Percentiles rank a stretch among this genome's conserved stretches.
Conservation (phyloP, 768 basidiomycete genomes). For the Russula sp. region DNA sequence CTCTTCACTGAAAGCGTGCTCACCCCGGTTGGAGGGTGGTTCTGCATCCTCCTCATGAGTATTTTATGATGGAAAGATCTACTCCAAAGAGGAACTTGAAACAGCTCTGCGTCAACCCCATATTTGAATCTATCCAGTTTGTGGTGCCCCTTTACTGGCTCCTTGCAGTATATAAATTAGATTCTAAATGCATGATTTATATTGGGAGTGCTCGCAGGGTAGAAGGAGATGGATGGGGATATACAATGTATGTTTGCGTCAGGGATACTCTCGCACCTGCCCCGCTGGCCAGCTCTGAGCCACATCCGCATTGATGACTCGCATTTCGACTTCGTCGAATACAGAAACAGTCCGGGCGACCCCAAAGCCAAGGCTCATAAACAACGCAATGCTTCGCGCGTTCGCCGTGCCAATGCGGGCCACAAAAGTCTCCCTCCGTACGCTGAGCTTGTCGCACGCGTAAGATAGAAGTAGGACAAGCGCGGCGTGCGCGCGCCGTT, state of each 20-base stretch:
- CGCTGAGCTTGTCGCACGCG: slow-evolving; percentile 37
- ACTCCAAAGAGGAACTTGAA: too few species aligned
- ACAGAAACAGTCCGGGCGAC: slow-evolving; percentile 61
- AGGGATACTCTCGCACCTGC: slow-evolving; percentile 5
- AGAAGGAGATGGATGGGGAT: neutral
- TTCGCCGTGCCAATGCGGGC: slow-evolving; percentile 69
- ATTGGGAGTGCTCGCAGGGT: neutral
- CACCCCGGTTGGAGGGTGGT: too few species aligned
- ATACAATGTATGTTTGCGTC: neutral
- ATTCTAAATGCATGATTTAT: too few species aligned
- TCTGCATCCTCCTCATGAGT: too few species aligned
- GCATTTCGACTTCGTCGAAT: slow-evolving; percentile 82
- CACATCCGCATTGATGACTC: slow-evolving; percentile 25
- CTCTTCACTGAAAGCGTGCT: too few species aligned
- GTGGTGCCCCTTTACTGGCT: neutral
- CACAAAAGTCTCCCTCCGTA: slow-evolving; percentile 47
- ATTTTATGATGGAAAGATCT: too few species aligned
- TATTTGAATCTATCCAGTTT: too few species aligned
- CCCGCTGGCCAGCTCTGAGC: neutral
- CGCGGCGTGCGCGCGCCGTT: slow-evolving; percentile 57
- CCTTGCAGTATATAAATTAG: too few species aligned
- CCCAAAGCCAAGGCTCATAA: slow-evolving; percentile 68
- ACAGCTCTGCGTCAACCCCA: too few species aligned
- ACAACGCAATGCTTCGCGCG: slow-evolving; percentile 59
- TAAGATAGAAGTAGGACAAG: slow-evolving; percentile 64